Conservation (phyloP, 2,329 filamentous ascomycete genomes). For the Plenodomus lindquistii region DNA sequence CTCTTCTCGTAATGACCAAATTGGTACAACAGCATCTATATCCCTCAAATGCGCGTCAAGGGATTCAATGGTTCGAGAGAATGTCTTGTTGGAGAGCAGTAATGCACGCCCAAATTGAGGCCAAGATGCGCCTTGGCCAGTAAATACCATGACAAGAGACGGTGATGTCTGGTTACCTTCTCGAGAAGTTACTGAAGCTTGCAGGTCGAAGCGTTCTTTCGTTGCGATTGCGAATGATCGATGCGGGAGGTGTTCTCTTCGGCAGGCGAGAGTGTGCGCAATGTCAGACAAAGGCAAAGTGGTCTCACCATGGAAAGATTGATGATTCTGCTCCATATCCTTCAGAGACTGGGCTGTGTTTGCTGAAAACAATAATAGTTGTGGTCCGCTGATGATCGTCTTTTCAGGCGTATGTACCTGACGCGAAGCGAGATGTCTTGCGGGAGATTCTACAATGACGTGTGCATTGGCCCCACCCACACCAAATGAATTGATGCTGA, state of each 20-base stretch:
- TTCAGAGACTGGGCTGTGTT: conserved; percentile 15
- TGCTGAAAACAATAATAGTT: conserved; percentile 22
- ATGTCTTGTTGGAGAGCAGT: conserved; percentile 3
- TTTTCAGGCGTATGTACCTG: no score
- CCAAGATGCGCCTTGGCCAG: conserved; percentile 33
- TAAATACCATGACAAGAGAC: conserved; percentile 23
- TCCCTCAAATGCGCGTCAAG: conserved; percentile 8
- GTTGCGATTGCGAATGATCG: conserved; percentile 12
- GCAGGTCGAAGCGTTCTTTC: neutral
- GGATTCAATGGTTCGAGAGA: conserved; percentile 2
- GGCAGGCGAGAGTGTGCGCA: conserved; percentile 17
- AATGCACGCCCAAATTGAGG: conserved; percentile 16
- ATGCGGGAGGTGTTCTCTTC: conserved; percentile 14
- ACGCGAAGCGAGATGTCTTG: neutral
- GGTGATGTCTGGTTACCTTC: neutral
- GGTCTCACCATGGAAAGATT: neutral
- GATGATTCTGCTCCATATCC: neutral
- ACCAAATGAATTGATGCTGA: conserved; percentile 17
- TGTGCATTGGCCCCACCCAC: conserved; percentile 17
- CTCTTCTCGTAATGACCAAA: conserved; percentile 18
- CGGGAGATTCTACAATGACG: conserved; percentile 14
- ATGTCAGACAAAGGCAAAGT: conserved; percentile 4
- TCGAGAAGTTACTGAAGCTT: no score
- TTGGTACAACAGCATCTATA: neutral
- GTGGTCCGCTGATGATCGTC: neutral